Conservation (phyloP, 2,329 filamentous ascomycete species). For the Trichoderma pleuroti region DNA sequence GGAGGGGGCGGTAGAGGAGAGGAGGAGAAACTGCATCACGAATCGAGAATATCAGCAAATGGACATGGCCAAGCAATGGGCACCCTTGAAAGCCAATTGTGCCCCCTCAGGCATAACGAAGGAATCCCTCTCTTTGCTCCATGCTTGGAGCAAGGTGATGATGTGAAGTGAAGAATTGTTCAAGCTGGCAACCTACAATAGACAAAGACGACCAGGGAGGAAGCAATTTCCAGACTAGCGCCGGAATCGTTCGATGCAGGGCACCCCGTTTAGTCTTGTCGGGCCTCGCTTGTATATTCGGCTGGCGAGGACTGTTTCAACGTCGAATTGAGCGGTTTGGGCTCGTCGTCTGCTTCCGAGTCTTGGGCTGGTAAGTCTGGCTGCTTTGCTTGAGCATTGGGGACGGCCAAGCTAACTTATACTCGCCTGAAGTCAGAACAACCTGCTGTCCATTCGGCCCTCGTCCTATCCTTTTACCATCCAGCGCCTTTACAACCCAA, state of each 20-base stretch:
- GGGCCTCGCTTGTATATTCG: slow-evolving; percentile 15
- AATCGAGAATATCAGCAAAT: slow-evolving; percentile 19
- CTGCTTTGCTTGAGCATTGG: slow-evolving; percentile 21
- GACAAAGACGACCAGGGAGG: slow-evolving; percentile 3
- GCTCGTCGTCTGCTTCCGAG: background rate
- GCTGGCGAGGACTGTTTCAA: background rate
- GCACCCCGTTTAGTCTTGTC: slow-evolving; percentile 17
- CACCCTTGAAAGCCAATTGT: background rate
- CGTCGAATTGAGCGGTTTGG: background rate
- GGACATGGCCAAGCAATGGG: slow-evolving; percentile 20
- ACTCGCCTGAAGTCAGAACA: slow-evolving; percentile 30
- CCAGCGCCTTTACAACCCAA: slow-evolving; percentile 27
- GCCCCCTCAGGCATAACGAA: background rate
- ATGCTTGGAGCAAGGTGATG: background rate
- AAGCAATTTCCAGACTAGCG: slow-evolving; percentile 18
- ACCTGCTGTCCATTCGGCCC: slow-evolving; percentile 26
- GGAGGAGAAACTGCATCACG: slow-evolving; percentile 20
- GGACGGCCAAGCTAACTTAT: slow-evolving; percentile 40
- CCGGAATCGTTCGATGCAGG: slow-evolving; percentile 19
- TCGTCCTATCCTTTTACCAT: slow-evolving; percentile 26
- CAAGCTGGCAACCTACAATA: slow-evolving; percentile 14
- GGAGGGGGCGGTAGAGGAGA: background rate
- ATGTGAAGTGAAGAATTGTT: background rate
- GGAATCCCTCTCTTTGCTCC: background rate
- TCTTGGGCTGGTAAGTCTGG: slow-evolving; percentile 20